Base-by-base conservation (phyloP, 495 filamentous ascomycete species). In the Lasiosphaeria miniovina region DNA sequence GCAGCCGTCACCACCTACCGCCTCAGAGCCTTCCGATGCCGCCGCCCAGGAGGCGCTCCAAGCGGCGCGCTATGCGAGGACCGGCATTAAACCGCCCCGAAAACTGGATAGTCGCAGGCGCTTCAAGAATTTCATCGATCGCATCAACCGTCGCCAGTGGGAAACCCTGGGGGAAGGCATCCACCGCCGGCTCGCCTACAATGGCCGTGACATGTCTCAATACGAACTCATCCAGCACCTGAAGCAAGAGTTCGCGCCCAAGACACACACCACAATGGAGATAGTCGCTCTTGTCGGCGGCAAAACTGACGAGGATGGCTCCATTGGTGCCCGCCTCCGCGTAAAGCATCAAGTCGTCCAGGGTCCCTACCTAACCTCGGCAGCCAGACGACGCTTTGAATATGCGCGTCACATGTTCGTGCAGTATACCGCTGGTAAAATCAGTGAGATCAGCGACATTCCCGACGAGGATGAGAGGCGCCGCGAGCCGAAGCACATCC, bases 351-450 rank as follows among this genome's bases (percentile, higher is more conserved):
- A 36, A 8, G 17, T 43, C 36, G 34, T 59, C 32, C 17, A 54
- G 9, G 8, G 36, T 5, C 48, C 49, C 4, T 38, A 17, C 40
- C 31, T 49, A 7, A n/a, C 58, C 31, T 32, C 15, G 3, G 31
- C 54, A 15, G 49, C 40, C 36, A 31, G 35, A 12, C 38, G 54
- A 40, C 52, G 32, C 45, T 49, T 41, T 54, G 59, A 66, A 34
- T 58, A 41, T 35, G 55, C 57, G 43, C 55, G 50, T 41, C 65
- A 66, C 48, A 59, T 63, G 66, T 36, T 74, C 34, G 59, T 59
- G 31, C 64, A 65, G 53, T 71, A 67, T 15, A 36, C 38, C 10
- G 55, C 61, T 5, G 63, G 60, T 4, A 72, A 69, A 49, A 60
- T 73, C 32, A 60, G 60, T 55, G 58, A 63, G 46, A 55, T 67